phyloP scores from a whole-genome alignment of 2,329 filamentous ascomycete genomes.

The Fusarium sp. region DNA sequence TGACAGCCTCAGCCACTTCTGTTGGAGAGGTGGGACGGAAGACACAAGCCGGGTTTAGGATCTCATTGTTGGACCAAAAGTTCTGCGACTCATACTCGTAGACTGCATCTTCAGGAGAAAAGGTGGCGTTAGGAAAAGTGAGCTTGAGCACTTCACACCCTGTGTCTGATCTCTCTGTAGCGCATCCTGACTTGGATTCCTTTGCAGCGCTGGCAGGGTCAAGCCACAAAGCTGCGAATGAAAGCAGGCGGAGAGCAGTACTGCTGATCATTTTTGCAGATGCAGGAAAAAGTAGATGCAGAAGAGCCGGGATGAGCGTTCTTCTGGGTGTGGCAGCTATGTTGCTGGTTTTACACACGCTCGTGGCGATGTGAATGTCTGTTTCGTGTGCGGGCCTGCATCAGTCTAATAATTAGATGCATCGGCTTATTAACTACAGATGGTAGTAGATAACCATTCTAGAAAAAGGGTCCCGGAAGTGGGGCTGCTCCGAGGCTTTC shows the following conservation, averaged over 20 bases:
- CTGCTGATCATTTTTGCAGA: conserved; percentile 2
- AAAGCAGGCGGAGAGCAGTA: conserved; percentile 2
- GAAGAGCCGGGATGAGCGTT: background rate
- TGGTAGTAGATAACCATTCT: background rate
- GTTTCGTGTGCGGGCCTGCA: background rate
- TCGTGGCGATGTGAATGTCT: background rate
- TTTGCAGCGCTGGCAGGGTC: background rate
- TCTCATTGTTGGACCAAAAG: conserved; percentile 36
- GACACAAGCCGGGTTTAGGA: conserved; percentile 22
- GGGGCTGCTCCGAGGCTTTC: background rate
- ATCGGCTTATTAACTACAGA: conserved; percentile 10
- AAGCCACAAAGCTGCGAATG: conserved; percentile 8
- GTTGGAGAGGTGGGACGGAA: conserved; percentile 20
- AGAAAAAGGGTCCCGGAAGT: background rate
- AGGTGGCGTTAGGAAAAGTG: conserved; percentile 8
- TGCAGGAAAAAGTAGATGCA: background rate
- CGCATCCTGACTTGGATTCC: background rate
- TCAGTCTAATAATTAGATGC: background rate
- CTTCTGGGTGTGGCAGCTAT: background rate
- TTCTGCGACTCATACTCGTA: conserved; percentile 26
- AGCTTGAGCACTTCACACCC: conserved; percentile 23
- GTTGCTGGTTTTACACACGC: background rate
- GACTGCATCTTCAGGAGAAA: conserved; percentile 1
- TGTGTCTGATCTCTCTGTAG: background rate
- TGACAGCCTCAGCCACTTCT: conserved; percentile 8